Evolutionary conservation across 805 yeast species (phyloP).

Genomic region (Cyberlindnera subsufficiens): DNA sequence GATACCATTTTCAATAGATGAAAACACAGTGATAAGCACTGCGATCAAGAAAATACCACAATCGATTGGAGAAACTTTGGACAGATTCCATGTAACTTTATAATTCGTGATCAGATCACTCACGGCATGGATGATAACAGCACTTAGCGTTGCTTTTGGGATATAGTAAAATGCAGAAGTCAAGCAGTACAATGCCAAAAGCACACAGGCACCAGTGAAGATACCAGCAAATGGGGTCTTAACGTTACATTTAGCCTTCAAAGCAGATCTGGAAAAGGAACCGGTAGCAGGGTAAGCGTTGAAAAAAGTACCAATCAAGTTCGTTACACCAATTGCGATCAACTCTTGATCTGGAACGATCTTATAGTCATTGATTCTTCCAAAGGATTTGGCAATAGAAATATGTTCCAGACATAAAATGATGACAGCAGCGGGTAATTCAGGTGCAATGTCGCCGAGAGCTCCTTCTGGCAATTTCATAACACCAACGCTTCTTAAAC

Average conservation of each 20-base stretch:
- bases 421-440: constrained; percentile 81
- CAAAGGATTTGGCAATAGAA: constrained; percentile 90
- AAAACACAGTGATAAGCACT: constrained; percentile 22
- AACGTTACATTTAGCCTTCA: constrained; percentile 93
- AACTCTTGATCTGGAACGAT: constrained; percentile 91
- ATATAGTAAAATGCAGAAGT: constrained; percentile 82
- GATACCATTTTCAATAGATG: constrained; percentile 78
- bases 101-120: constrained; percentile 74
- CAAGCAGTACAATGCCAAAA: constrained; percentile 78
- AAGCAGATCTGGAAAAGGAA: constrained; percentile 89
- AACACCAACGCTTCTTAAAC: constrained; percentile 71
- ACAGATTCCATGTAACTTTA: constrained; percentile 60
- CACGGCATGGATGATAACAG: constrained; percentile 91
- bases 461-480: constrained; percentile 60
- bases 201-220: constrained; percentile 82
- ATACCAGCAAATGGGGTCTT: constrained; percentile 91
- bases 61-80: constrained; percentile 56
- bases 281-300: constrained; percentile 95
- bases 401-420: constrained; percentile 85
- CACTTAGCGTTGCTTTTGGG: constrained; percentile 83
- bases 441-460: constrained; percentile 56
- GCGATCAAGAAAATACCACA: constrained; percentile 19
- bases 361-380: constrained; percentile 86
- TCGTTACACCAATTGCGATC: constrained; percentile 88
- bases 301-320: constrained; percentile 87